Base-by-base conservation (phyloP, 345 rosid genomes). In the Rhizophora mangle region DNA sequence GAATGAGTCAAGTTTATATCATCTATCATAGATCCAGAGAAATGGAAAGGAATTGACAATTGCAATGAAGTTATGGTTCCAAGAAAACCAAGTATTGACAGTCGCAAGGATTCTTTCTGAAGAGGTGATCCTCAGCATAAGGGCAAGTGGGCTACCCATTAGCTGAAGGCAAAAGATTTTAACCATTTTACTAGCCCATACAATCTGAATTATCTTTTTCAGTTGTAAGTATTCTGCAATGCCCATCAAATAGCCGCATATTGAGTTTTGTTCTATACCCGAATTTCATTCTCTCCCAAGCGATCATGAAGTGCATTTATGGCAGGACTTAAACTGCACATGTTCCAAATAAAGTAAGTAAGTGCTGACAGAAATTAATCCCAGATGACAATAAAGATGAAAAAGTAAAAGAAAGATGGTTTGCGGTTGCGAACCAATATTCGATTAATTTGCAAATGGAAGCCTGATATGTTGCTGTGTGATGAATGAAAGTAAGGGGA, bases 371-470 rank as follows among this genome's bases (percentile, higher is more conserved):
- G 36, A 29, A 72, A 66, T 39, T 43, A 43, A 43, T 13, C 18
- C 49, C 49, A 0, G 16, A 43, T 43, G 49, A 15, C 18, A 43
- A 43, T 43, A 43, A 43, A 43, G 49, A 43, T 15, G 49, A 43
- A 43, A 3, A 43, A 43, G 49, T 43, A 43, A 9, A 39, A 39
- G 2, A 39, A 43, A 43, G 49, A 43, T 13, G 18, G 16, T 15
- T 43, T 11, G 49, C 49, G 3, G 15, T 43, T 43, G 49, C 49
- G 16, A 43, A 43, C 99, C 99, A 95, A 72, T 92, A 89, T 67
- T 95, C 99, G 10, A 95, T 95, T 70, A 95, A 79, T 79, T 92
- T 95, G 93, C 97, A 95, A 84, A 92, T 75, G 60, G 99, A 88
- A 72, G 99, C 96, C 80, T 92, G 96, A 81, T 95, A 95, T 6